These are phyloP conservation scores for Flaveria sonorensis DNA, from an alignment of 129 eudicot species.

Conservation along the genomic window DNA sequence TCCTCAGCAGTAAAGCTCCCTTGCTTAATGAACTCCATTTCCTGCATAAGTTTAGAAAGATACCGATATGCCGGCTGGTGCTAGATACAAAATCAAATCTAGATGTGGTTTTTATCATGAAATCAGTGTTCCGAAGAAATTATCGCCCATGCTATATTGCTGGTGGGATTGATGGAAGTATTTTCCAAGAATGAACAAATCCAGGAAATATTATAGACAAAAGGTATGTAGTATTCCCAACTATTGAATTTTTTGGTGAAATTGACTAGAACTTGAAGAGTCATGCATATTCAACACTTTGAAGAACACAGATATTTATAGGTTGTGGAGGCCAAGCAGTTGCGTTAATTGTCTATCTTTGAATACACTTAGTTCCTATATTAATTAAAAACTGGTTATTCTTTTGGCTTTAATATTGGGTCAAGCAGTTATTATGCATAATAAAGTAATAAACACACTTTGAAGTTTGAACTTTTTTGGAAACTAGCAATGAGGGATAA, in stretches of 20 bases:
- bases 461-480: neutral
- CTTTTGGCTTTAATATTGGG: neutral
- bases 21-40: slow-evolving; percentile 86
- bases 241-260: neutral
- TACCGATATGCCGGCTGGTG: neutral
- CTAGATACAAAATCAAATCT: neutral
- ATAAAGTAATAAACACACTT: neutral
- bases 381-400: neutral
- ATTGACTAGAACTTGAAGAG: neutral
- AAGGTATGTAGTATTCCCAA: neutral
- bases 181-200: neutral
- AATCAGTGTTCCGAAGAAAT: neutral
- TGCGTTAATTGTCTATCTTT: neutral
- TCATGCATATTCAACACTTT: neutral
- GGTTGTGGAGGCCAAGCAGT: neutral
- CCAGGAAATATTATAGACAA: neutral
- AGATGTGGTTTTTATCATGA: slow-evolving; percentile 10
- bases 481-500: slow-evolving; percentile 9
- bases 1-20: slow-evolving; percentile 76
- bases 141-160: neutral
- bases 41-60: slow-evolving; percentile 50
- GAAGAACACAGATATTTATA: neutral
- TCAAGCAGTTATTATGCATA: neutral
- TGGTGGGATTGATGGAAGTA: slow-evolving; percentile 3
- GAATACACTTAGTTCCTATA: neutral